These are phyloP conservation scores for Amanita fuliginea DNA, from an alignment of 768 basidiomycete species.

Conservation along the genomic window DNA sequence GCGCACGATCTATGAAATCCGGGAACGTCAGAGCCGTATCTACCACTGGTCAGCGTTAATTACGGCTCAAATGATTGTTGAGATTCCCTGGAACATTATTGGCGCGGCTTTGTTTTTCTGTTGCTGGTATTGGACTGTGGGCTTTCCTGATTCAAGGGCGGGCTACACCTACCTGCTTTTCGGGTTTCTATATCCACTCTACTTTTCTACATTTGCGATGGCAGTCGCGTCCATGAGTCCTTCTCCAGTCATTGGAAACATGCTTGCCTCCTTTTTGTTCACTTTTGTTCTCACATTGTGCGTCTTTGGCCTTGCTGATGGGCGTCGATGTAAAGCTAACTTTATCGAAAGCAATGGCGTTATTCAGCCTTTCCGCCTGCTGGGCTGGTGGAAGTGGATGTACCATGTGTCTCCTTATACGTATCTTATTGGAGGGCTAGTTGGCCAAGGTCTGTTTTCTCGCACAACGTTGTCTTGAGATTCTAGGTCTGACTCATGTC, in stretches of 20 bases:
- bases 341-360: constrained; percentile 42
- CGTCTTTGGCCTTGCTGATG: constrained; percentile 13
- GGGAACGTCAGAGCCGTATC: constrained; percentile 54
- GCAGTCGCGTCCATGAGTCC: constrained; percentile 53
- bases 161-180: constrained; percentile 50
- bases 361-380: constrained; percentile 47
- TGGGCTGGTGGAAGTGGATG: constrained; percentile 72
- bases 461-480: constrained; percentile 17
- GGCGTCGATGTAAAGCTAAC: neutral
- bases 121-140: constrained; percentile 70
- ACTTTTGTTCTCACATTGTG: constrained; percentile 57
- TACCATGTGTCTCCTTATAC: constrained; percentile 42
- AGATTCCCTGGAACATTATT: constrained; percentile 56
- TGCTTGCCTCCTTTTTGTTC: constrained; percentile 49
- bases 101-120: constrained; percentile 53
- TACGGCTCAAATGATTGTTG: constrained; percentile 43
- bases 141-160: constrained; percentile 38
- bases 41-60: constrained; percentile 56
- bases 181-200: constrained; percentile 47
- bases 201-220: constrained; percentile 53
- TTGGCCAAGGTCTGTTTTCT: constrained; percentile 30
- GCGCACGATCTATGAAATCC: constrained; percentile 56
- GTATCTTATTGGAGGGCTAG: constrained; percentile 39
- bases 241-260: constrained; percentile 45
- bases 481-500: constrained; percentile 20